Evolutionary conservation across 164 flowering plant species (phyloP).

Genomic region (Aristolochia contorta): DNA sequence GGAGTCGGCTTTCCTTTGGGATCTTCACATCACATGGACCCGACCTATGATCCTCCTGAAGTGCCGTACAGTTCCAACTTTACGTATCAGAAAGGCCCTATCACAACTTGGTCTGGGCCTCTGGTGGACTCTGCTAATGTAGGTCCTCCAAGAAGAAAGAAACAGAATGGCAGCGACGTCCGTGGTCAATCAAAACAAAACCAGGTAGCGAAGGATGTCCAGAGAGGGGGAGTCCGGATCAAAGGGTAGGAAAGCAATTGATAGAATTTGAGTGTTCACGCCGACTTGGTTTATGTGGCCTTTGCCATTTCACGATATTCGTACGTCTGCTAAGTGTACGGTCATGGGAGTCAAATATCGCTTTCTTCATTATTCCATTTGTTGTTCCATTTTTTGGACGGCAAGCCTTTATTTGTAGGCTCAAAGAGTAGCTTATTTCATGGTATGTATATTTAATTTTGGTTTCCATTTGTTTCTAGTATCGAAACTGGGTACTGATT

Average conservation of each 20-base stretch:
- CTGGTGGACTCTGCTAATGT: slow-evolving; percentile 41
- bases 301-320: not conserved
- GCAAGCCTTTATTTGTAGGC: slow-evolving; percentile 2
- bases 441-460: slow-evolving; percentile 1
- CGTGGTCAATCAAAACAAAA: slow-evolving; percentile 14
- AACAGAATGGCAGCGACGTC: slow-evolving; percentile 23
- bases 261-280: slow-evolving; percentile 5
- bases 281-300: slow-evolving; percentile 1
- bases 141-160: slow-evolving; percentile 46
- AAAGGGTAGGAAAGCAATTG: slow-evolving; percentile 20
- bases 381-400: slow-evolving; percentile 1
- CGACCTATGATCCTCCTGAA: slow-evolving; percentile 60
- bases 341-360: slow-evolving; percentile 4
- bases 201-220: slow-evolving; percentile 12
- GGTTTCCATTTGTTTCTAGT: slow-evolving; percentile 2
- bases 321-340: not conserved
- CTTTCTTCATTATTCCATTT: slow-evolving; percentile 2
- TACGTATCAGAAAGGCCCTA: slow-evolving; percentile 48
- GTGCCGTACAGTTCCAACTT: slow-evolving; percentile 74
- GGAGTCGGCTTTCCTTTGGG: slow-evolving; percentile 80
- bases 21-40: slow-evolving; percentile 58
- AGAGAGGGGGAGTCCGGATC: slow-evolving; percentile 21
- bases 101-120: slow-evolving; percentile 91
- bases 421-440: slow-evolving; percentile 1
- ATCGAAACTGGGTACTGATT: not conserved